Base-by-base conservation (phyloP, 2,329 filamentous ascomycete genomes). In the Gnomoniopsis sp. region DNA sequence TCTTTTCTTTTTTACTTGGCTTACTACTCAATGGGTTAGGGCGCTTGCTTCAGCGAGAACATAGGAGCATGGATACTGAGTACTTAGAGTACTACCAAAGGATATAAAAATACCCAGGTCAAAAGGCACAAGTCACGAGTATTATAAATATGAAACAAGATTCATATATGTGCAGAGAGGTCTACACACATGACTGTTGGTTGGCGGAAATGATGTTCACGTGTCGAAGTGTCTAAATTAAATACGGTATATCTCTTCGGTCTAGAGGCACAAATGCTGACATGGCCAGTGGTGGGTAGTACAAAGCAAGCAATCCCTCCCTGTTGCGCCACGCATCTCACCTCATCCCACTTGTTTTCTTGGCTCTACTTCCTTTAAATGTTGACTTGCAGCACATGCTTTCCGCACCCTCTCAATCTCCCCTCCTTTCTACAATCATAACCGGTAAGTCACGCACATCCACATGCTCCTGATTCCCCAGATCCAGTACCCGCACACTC, bases 391-490 rank as follows among this genome's bases (percentile, higher is more conserved):
- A 30, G 26, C 26, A 8, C 26, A 8, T 30, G 4, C 26, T 30
- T 30, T 8, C 53, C 14, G 23, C 34, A 19, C 4, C 6, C 57
- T 60, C 48, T 60, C 48, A 53, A 43, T 59, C 61, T 34, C 54
- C 52, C 26, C 58, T 64, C 60, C 57, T 64, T 59, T 77, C 73
- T 17, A 88, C 79, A 55, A 91, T 73, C 65, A 91, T 84, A 48
- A 82, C 85, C 0, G 90, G 90, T 63, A 95, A 70, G 62, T 93
- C 88, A 61, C 84, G 81, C 56, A 93, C 86, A 71, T 93, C 89
- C 3, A 90, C 87, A 68, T 89, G 88, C 74, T 93, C 89, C 67
- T 90, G 87, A 36, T 84, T 89, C 22, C 78, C 83, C 60, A 93
- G 70, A 70, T 95, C 90, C 3, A 93, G 79, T 1, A 93, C 83